These are phyloP conservation scores for Sordariomycetes sp. DNA, from an alignment of 2,329 filamentous ascomycete genomes.

Conservation along the genomic window DNA sequence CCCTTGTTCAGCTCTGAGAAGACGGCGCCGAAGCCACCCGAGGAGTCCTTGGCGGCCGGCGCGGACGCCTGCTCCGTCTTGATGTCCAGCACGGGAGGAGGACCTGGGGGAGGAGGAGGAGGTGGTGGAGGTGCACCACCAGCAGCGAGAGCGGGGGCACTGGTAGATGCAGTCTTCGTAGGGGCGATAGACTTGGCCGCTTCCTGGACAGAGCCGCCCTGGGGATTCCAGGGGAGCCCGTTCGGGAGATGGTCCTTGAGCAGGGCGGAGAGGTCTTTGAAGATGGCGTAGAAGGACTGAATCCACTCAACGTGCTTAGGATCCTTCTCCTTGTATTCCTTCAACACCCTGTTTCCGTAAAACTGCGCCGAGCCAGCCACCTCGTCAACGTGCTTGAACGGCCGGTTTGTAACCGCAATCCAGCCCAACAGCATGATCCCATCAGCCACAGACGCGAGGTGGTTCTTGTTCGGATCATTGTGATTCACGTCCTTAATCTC, in stretches of 20 bases:
- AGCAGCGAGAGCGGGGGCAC: conserved; percentile 40
- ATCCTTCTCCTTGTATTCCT: conserved; percentile 82
- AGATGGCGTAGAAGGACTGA: conserved; percentile 84
- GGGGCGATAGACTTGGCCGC: conserved; percentile 46
- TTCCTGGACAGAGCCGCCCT: conserved; percentile 64
- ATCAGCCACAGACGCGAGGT: conserved; percentile 80
- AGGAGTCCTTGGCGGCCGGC: conserved; percentile 23
- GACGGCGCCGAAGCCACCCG: conserved; percentile 70
- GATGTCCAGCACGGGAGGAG: conserved; percentile 56
- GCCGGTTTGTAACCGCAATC: conserved; percentile 78
- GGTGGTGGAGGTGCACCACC: conserved; percentile 44
- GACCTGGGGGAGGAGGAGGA: conserved; percentile 62
- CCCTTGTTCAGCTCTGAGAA: conserved; percentile 90
- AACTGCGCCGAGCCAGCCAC: conserved; percentile 79
- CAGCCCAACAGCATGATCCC: conserved; percentile 85
- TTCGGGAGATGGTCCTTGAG: conserved; percentile 73
- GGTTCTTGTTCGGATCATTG: conserved; percentile 64
- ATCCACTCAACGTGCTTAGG: conserved; percentile 79
- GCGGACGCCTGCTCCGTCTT: conserved; percentile 30
- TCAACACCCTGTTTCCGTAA: conserved; percentile 89
- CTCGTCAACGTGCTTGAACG: conserved; percentile 78
- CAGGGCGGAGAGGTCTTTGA: conserved; percentile 75
- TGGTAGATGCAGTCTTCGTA: conserved; percentile 24
- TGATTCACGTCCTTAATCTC: conserved; percentile 78
- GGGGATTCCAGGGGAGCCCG: conserved; percentile 80